These are phyloP conservation scores for Lithocarpus polystachyus DNA, from an alignment of 306 rosid species.

Conservation along the genomic window DNA sequence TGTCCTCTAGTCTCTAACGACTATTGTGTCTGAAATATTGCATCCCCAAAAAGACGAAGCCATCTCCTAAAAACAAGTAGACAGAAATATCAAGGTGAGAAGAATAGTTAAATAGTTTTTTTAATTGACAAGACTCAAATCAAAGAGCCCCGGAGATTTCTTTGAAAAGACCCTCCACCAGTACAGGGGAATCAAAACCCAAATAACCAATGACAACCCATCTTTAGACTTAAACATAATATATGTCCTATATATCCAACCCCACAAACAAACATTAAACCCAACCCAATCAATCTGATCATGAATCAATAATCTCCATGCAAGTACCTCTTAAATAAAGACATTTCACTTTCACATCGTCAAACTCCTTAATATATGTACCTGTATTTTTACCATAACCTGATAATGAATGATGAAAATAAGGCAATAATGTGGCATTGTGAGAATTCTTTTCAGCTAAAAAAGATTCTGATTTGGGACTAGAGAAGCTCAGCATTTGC, in stretches of 20 bases:
- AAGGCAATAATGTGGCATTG: conserved; percentile 25
- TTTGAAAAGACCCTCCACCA: conserved; percentile 64
- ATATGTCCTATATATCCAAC: background rate
- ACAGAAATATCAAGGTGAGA: conserved; percentile 10
- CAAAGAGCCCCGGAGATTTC: conserved; percentile 32
- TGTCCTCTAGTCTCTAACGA: conserved; percentile 19
- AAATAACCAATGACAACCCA: conserved; percentile 24
- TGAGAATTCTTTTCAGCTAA: conserved; percentile 29
- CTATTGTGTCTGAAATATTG: conserved; percentile 11
- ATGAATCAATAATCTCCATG: conserved; percentile 12
- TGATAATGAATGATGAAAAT: conserved; percentile 25
- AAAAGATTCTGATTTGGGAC: conserved; percentile 54
- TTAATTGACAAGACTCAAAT: conserved; percentile 50
- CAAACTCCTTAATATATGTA: conserved; percentile 17
- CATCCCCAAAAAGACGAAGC: conserved; percentile 14
- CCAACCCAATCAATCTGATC: background rate
- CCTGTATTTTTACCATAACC: conserved; percentile 58
- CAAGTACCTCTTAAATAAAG: background rate
- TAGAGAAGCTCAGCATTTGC: conserved; percentile 76
- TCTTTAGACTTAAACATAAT: conserved; percentile 4
- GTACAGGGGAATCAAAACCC: conserved; percentile 33
- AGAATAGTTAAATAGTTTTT: background rate
- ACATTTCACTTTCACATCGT: conserved; percentile 7
- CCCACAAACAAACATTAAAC: background rate
- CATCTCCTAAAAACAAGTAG: conserved; percentile 32